Evolutionary conservation across 129 eudicot genomes (phyloP).

Genomic region (Saussurea involucrata): DNA sequence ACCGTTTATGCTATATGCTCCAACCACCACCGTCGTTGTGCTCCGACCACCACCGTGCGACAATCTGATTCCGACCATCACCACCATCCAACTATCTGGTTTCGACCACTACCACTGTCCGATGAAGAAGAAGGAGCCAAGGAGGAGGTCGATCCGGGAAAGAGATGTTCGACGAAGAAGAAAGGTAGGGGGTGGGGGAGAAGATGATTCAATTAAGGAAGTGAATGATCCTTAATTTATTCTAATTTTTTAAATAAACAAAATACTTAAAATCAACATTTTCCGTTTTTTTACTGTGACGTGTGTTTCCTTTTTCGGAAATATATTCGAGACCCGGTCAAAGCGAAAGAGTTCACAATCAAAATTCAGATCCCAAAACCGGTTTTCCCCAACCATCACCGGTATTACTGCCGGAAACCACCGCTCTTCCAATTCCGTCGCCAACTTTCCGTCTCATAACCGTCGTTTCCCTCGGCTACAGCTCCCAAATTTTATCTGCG

Average conservation of each 20-base stretch:
- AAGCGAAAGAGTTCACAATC: conserved; percentile 18
- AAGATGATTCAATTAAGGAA: too few species aligned
- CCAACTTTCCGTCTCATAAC: conserved; percentile 1
- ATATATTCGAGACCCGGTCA: conserved; percentile 20
- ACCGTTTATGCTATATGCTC: too few species aligned
- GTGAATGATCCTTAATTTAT: too few species aligned
- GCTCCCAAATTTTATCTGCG: conserved; percentile 1
- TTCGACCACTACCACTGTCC: too few species aligned
- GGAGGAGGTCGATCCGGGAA: too few species aligned
- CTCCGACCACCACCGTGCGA: too few species aligned
- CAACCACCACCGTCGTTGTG: too few species aligned
- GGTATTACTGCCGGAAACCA: conserved; percentile 6
- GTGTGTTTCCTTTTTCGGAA: neutral
- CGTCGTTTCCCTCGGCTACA: conserved; percentile 6
- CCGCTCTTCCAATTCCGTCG: conserved; percentile 23
- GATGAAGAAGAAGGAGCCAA: too few species aligned
- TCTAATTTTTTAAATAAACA: neutral
- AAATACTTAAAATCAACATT: neutral
- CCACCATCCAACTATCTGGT: too few species aligned
- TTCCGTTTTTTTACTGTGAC: neutral
- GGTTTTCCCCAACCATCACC: conserved; percentile 6
- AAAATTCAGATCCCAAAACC: conserved; percentile 23
- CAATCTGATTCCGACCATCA: too few species aligned
- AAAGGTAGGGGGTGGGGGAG: too few species aligned
- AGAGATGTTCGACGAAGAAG: too few species aligned